Base-by-base conservation (phyloP, 2,329 filamentous ascomycete genomes). In the Magnaporthiopsis incrustans region DNA sequence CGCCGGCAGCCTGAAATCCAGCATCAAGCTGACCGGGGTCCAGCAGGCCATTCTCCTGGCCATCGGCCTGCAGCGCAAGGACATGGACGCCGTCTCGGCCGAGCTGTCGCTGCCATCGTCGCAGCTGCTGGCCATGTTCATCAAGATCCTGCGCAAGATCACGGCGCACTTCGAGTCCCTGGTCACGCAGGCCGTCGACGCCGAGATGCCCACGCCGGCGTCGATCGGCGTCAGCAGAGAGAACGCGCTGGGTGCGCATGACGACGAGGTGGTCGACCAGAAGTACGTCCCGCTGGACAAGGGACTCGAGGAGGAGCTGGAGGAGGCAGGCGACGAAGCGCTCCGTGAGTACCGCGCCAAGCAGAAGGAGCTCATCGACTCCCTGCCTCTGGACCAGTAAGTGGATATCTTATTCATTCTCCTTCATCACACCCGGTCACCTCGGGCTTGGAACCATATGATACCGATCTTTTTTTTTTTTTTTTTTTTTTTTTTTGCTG, bases 81-180 rank as follows among this genome's bases (percentile, higher is more conserved):
- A 90, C 56, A 80, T 99, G 33, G 91, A 95, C 18, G 84, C 85
- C 15, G 78, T 97, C 11, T 89, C 93, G 67, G 86, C 88, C 67
- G 95, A 99, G 72, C 77, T 97, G 3, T 83, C 82, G 10, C 78
- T 97, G 7, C 86, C 85, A 0, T 83, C 86, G 2, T 89, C 87
- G 59, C 95, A 98, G 77, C 80, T 97, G 4, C 81, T 99, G 67
- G 93, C 94, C 66, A 96, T 98, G 89, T 98, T 99, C 76, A 91
- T 97, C 75, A 99, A 99, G 81, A 89, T 97, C 66, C 83, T 97
- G 66, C 87, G 92, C 68, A 98, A 98, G 79, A 84, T 97, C 56
- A 90, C 90, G 3, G 82, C 84, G 3, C 85, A 93, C 73, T 95
- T 99, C 77, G 85, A 87, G 38, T 79, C 82, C 4, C 77, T 98